Percentiles rank a stretch among this genome's conserved stretches.
Evolutionary conservation across 805 yeast genomes (phyloP).

Genomic region (Pichia kluyveri): DNA sequence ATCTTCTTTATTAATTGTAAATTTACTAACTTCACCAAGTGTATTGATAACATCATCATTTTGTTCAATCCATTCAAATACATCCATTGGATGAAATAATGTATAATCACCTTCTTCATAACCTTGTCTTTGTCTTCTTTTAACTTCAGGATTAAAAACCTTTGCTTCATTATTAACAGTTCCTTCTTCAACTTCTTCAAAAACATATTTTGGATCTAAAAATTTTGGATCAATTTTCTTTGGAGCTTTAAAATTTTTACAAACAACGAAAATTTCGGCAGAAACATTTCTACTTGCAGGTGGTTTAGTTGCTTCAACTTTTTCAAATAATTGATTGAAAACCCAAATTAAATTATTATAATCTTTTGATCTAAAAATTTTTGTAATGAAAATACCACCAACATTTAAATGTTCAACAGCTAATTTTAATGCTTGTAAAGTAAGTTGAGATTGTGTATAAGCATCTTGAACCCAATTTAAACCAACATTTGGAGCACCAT

Average conservation of each 20-base stretch:
- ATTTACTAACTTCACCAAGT: conserved; percentile 63
- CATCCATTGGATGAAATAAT: conserved; percentile 58
- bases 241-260: conserved; percentile 94
- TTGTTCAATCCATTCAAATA: conserved; percentile 67
- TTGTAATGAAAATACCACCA: conserved; percentile 94
- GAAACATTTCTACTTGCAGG: conserved; percentile 98
- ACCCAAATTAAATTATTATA: conserved; percentile 97
- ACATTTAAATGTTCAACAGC: conserved; percentile 88
- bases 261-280: conserved; percentile 97
- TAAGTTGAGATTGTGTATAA: conserved; percentile 92
- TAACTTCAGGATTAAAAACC: conserved; percentile 89
- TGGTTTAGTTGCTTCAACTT: conserved; percentile 97
- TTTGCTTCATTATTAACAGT: conserved; percentile 81
- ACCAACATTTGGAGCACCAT: conserved; percentile 99
- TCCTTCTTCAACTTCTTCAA: conserved; percentile 78
- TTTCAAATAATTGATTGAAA: conserved; percentile 89
- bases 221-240: conserved; percentile 88
- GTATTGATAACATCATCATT: conserved; percentile 76
- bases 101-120: conserved; percentile 89
- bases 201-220: conserved; percentile 85
- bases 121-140: conserved; percentile 87
- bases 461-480: conserved; percentile 99
- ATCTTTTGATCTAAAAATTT: conserved; percentile 97
- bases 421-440: conserved; percentile 83
- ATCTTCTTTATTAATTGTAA: conserved; percentile 52